Evolutionary conservation across 1,284 basidiomycete genomes (phyloP), one percentile per base, ranked within the genome.

Genomic region (Ganoderma multipileum): DNA sequence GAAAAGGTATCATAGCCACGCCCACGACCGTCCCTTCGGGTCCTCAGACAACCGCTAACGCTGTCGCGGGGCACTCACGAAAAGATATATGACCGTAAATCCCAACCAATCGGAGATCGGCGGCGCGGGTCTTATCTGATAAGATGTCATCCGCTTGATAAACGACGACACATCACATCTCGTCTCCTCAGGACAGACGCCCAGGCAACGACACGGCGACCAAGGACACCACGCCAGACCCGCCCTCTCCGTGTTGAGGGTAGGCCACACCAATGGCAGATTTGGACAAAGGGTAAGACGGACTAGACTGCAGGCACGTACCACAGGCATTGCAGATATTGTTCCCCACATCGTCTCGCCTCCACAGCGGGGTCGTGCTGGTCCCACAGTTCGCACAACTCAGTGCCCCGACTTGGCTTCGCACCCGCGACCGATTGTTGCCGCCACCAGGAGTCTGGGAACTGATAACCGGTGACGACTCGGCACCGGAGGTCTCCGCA

Each of bases 301-400:
- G n/a, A 47, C 5, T n/a, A 8, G 44, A 62, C 33, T 26, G 47
- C 26, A 30, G 63, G 68, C 50, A 91, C 95, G 82, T 82, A 96
- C 95, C 95, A 83, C 95, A 97, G 66, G 95, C 95, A 81, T 97
- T 97, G 80, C 93, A 95, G 68, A 94, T 94, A 79, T 94, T 95
- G 82, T 96, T 94, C 63, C 96, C 96, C 70, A 95, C 93, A 78
- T 97, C 96, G 77, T 98, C 96, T 75, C 96, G 85, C 76, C 96
- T 85, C 96, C 96, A 98, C 6, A 98, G 83, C 16, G 96, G 96
- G 1, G 96, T 98, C 55, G 96, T 97, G 79, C 93, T 95, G 54
- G 96, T 97, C 23, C 94, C 93, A 80, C 96, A 98, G 80, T 96
- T 96, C 54, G 93, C 89, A 81, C 96, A 98, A 77, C 91, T 91